phyloP scores from a whole-genome alignment of 2,329 filamentous ascomycete genomes.

The Aureobasidium pullulans region DNA sequence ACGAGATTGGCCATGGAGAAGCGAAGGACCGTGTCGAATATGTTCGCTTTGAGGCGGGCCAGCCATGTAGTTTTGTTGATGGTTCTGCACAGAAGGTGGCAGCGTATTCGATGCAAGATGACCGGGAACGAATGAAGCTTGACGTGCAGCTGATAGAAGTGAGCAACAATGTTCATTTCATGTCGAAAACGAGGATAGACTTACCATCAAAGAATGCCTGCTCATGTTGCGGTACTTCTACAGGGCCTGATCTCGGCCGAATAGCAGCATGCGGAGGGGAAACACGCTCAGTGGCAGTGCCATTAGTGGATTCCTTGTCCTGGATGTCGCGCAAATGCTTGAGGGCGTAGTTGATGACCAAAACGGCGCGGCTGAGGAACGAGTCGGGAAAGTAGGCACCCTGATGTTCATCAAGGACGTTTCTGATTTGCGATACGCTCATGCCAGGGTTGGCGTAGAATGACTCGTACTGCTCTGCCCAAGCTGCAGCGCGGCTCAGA shows the following conservation, averaged over 20 bases:
- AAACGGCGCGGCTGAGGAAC: slow-evolving; percentile 14
- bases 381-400: slow-evolving; percentile 15
- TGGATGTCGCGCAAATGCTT: not conserved
- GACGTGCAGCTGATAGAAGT: not conserved
- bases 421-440: slow-evolving; percentile 14
- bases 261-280: not conserved
- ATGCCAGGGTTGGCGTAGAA: slow-evolving; percentile 20
- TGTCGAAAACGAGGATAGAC: not conserved
- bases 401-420: slow-evolving; percentile 21
- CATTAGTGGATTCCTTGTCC: not conserved
- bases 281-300: not conserved
- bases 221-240: not conserved
- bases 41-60: not conserved
- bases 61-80: not conserved
- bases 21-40: not conserved
- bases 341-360: slow-evolving; percentile 15
- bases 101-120: not conserved
- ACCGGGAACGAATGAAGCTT: not conserved
- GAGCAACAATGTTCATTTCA: not conserved
- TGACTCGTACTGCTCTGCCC: slow-evolving; percentile 20
- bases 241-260: not conserved
- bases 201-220: not conserved
- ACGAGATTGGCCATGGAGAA: not conserved
- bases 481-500: slow-evolving; percentile 20
- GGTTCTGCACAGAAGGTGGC: not conserved